These are phyloP conservation scores for Helicocarpus griseus DNA, from an alignment of 2,329 filamentous ascomycete species.

Conservation along the genomic window DNA sequence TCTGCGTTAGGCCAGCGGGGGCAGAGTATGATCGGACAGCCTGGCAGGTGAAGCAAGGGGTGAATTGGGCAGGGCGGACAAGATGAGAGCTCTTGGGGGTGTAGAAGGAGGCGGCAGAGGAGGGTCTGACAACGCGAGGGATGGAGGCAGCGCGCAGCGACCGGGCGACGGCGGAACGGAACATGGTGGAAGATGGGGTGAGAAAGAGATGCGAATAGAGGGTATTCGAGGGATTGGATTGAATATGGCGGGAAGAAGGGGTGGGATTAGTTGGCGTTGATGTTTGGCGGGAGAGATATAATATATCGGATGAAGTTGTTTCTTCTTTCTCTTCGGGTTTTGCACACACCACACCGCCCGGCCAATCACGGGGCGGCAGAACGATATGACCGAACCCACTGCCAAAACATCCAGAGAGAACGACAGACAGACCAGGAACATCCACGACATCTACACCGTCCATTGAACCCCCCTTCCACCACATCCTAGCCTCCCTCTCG, in stretches of 20 bases:
- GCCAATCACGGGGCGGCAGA: constrained; percentile 31
- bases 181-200: constrained; percentile 53
- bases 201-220: constrained; percentile 5
- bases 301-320: background rate
- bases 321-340: constrained; percentile 22
- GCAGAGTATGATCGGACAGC: constrained; percentile 80
- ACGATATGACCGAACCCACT: constrained; percentile 31
- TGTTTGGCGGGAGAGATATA: too few relatives aligned
- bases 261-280: background rate
- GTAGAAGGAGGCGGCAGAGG: constrained; percentile 49
- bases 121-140: constrained; percentile 42
- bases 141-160: constrained; percentile 52
- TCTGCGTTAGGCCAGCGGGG: constrained; percentile 63
- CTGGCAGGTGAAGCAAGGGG: constrained; percentile 55
- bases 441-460: constrained; percentile 9
- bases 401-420: constrained; percentile 18
- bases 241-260: background rate
- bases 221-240: constrained; percentile 4
- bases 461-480: constrained; percentile 13
- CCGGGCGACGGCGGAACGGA: constrained; percentile 77
- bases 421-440: constrained; percentile 16
- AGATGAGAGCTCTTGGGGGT: constrained; percentile 45
- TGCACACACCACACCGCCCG: constrained; percentile 8
- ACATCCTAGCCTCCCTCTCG: constrained; percentile 11
- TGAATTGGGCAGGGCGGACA: constrained; percentile 50